These are phyloP conservation scores for Kurtzmaniella quercitrusa DNA, from an alignment of 1,139 yeast genomes.

Conservation along the genomic window DNA sequence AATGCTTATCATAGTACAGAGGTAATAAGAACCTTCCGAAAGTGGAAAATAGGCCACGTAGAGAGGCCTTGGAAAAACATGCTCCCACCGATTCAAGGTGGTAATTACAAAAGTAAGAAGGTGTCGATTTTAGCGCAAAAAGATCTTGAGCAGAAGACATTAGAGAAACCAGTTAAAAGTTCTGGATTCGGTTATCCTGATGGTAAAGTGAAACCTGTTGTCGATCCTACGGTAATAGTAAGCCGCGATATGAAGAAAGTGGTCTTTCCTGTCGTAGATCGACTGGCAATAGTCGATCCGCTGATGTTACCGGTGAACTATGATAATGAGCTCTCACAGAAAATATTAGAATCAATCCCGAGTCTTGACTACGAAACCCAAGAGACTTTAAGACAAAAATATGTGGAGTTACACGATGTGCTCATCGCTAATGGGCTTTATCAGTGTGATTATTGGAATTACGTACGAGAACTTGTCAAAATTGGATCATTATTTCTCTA, in stretches of 20 bases:
- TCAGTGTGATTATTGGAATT: slow-evolving; percentile 69
- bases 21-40: slow-evolving; percentile 45
- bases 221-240: slow-evolving; percentile 46
- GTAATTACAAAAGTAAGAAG: slow-evolving; percentile 31
- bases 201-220: slow-evolving; percentile 40
- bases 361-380: slow-evolving; percentile 68
- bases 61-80: slow-evolving; percentile 66
- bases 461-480: slow-evolving; percentile 62
- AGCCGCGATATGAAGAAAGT: slow-evolving; percentile 31
- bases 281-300: slow-evolving; percentile 48
- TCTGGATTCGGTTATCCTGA: slow-evolving; percentile 35
- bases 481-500: slow-evolving; percentile 51
- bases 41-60: slow-evolving; percentile 62
- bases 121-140: background rate
- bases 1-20: slow-evolving; percentile 70
- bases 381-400: slow-evolving; percentile 48
- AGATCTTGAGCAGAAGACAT: background rate
- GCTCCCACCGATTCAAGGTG: slow-evolving; percentile 89
- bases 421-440: slow-evolving; percentile 59
- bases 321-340: slow-evolving; percentile 51
- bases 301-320: slow-evolving; percentile 49
- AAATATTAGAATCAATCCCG: slow-evolving; percentile 58
- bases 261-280: slow-evolving; percentile 31
- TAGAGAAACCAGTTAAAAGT: background rate
- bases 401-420: slow-evolving; percentile 55